These are phyloP conservation scores for Trichoderma sp. DNA, from an alignment of 2,329 filamentous ascomycete genomes.

Conservation along the genomic window DNA sequence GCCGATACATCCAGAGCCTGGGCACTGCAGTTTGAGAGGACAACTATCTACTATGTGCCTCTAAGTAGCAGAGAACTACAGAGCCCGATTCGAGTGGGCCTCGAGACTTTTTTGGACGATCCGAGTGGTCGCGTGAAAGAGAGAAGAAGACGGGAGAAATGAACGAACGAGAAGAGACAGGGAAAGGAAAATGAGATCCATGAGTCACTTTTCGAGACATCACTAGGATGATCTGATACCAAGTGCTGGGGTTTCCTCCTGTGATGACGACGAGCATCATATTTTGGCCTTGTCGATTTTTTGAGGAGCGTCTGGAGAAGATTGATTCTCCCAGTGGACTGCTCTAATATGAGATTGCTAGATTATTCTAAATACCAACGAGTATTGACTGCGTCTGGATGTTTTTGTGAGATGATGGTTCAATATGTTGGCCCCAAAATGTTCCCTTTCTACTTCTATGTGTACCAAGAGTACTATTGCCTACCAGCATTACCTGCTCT, in stretches of 20 bases:
- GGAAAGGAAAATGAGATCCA: not conserved
- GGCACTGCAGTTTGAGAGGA: not conserved
- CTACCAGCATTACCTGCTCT: not conserved
- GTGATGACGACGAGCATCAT: not conserved
- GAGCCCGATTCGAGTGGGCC: not conserved
- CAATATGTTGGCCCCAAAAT: not conserved
- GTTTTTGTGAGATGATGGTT: not conserved
- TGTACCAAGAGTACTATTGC: not conserved
- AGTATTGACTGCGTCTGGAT: not conserved
- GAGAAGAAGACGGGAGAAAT: not conserved
- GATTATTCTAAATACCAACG: not conserved
- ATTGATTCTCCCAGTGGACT: not conserved
- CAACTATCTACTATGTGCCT: not conserved
- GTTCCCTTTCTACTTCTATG: not conserved
- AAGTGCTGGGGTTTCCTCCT: not conserved
- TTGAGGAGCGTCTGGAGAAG: constrained; percentile 1
- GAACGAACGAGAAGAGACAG: not conserved
- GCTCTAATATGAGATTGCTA: not conserved
- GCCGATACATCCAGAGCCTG: constrained; percentile 24
- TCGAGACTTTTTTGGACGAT: not conserved
- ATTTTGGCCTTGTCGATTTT: not conserved
- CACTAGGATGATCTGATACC: constrained; percentile 8
- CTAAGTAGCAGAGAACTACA: not conserved
- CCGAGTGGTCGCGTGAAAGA: not conserved
- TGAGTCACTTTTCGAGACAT: constrained; percentile 2